phyloP scores from a whole-genome alignment of 1,284 basidiomycete species.

The Heterobasidion occidentale region DNA sequence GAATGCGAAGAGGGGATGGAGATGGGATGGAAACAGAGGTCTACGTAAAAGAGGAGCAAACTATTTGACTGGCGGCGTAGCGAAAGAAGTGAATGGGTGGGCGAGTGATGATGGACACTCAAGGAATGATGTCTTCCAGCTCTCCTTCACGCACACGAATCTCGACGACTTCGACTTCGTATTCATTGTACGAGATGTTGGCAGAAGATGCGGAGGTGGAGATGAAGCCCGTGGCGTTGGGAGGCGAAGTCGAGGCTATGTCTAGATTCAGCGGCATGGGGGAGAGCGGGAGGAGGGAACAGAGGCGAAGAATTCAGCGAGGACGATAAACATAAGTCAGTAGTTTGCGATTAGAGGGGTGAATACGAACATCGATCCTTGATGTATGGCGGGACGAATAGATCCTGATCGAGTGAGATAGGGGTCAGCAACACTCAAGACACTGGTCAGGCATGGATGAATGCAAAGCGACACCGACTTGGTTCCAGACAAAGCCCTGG shows the following conservation, averaged over 20 bases:
- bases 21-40: too few relatives aligned
- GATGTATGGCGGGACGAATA: constrained; percentile 79
- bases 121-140: constrained; percentile 68
- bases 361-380: constrained; percentile 72
- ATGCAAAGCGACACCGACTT: constrained; percentile 36
- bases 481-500: constrained; percentile 85
- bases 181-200: constrained; percentile 54
- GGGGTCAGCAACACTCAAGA: not conserved
- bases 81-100: too few relatives aligned
- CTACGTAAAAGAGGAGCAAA: too few relatives aligned
- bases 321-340: not conserved
- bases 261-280: constrained; percentile 32
- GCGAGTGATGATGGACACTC: constrained; percentile 3
- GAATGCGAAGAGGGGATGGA: too few relatives aligned
- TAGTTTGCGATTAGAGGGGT: constrained; percentile 4
- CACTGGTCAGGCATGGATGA: constrained; percentile 1
- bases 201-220: constrained; percentile 63
- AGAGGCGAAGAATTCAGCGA: not conserved
- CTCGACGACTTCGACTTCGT: constrained; percentile 79
- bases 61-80: too few relatives aligned
- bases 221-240: constrained; percentile 55
- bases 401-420: constrained; percentile 38
- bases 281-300: not conserved
- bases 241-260: constrained; percentile 74
- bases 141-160: constrained; percentile 74